Conservation (phyloP, 495 filamentous ascomycete genomes). For the Podospora comata region DNA sequence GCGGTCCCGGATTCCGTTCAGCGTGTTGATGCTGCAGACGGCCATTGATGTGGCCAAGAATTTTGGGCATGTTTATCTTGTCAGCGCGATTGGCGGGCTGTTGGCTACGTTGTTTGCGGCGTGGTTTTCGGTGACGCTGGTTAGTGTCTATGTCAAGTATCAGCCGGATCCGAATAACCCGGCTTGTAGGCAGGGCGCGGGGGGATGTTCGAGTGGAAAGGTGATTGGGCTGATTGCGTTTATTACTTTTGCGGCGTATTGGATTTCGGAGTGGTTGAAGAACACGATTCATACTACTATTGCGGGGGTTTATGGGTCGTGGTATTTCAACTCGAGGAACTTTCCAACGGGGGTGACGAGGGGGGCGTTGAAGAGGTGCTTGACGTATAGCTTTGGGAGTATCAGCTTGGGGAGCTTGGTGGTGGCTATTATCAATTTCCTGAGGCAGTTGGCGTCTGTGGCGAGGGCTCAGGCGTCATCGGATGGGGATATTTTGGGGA, state of each 20-base stretch:
- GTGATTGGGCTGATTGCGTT: slow-evolving; percentile 84
- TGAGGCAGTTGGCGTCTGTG: slow-evolving; percentile 73
- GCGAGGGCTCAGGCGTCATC: slow-evolving; percentile 61
- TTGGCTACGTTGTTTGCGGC: slow-evolving; percentile 68
- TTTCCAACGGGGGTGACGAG: slow-evolving; percentile 74
- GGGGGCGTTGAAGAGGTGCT: slow-evolving; percentile 68
- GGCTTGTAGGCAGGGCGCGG: slow-evolving; percentile 58
- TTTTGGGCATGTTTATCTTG: slow-evolving; percentile 81
- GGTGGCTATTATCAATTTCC: slow-evolving; percentile 81
- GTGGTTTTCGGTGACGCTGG: slow-evolving; percentile 59
- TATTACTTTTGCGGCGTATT: slow-evolving; percentile 85
- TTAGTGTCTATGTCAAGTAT: slow-evolving; percentile 75
- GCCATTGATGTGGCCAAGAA: slow-evolving; percentile 79
- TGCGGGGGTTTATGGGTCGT: slow-evolving; percentile 83
- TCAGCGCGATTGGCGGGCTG: slow-evolving; percentile 76
- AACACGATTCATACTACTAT: slow-evolving; percentile 88
- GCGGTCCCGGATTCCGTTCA: slow-evolving; percentile 85
- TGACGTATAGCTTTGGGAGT: slow-evolving; percentile 88
- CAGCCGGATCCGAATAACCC: slow-evolving; percentile 63
- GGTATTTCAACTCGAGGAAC: slow-evolving; percentile 78
- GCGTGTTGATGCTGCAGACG: slow-evolving; percentile 83
- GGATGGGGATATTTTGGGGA: slow-evolving; percentile 66
- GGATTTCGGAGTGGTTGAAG: slow-evolving; percentile 89
- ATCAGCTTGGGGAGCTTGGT: slow-evolving; percentile 82
- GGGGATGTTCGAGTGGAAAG: slow-evolving; percentile 68